phyloP scores from a whole-genome alignment of 2,329 filamentous ascomycete genomes.

The Trichoderma atrobrunneum region DNA sequence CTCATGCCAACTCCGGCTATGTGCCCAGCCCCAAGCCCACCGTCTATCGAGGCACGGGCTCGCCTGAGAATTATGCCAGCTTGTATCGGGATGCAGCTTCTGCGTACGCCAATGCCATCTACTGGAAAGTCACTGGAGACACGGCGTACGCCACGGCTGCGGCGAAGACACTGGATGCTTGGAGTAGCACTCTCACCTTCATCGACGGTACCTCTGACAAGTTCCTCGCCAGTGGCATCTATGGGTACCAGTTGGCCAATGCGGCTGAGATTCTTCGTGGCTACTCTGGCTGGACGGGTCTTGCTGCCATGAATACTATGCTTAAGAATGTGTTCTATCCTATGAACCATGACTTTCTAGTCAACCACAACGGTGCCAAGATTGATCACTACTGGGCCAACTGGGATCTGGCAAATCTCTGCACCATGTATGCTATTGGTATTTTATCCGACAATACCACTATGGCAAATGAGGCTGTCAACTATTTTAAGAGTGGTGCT shows the following conservation, averaged over 20 bases:
- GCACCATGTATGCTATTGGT: neutral
- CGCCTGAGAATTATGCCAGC: neutral
- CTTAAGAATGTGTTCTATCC: neutral
- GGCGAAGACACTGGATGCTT: neutral
- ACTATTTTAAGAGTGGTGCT: neutral
- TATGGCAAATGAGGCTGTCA: neutral
- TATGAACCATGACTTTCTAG: neutral
- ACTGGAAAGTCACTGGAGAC: neutral
- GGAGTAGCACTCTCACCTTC: slow-evolving; percentile 1
- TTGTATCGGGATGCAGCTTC: neutral
- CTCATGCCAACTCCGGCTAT: neutral
- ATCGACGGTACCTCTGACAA: neutral
- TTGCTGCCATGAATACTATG: neutral
- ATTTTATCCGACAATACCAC: neutral
- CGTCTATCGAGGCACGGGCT: neutral
- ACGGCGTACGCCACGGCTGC: neutral
- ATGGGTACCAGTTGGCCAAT: neutral
- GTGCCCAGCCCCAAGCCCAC: neutral
- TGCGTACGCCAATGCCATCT: neutral
- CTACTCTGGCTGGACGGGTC: neutral
- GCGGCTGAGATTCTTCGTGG: neutral
- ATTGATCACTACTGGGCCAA: neutral
- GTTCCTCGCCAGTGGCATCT: neutral
- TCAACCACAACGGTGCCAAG: neutral
- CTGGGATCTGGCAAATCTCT: neutral